phyloP scores from a whole-genome alignment of 1,139 yeast genomes.

The Saccharomyces hybrid region DNA sequence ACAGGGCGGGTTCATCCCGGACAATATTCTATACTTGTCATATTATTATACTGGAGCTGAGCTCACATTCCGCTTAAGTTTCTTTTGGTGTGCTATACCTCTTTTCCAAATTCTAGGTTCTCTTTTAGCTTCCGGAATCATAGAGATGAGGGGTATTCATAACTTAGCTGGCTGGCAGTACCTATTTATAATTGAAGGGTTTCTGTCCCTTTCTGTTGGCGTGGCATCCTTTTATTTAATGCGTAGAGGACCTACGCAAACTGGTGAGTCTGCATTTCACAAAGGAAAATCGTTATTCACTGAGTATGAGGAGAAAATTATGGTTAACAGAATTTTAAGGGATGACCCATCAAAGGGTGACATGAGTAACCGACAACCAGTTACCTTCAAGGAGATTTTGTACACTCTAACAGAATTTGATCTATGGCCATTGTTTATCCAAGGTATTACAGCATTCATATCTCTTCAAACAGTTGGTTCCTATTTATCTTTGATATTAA shows the following conservation, averaged over 20 bases:
- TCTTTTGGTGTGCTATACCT: slow-evolving; percentile 42
- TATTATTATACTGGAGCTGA: slow-evolving; percentile 47
- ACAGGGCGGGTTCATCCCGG: slow-evolving; percentile 53
- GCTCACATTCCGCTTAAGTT: slow-evolving; percentile 44
- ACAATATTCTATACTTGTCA: slow-evolving; percentile 44
- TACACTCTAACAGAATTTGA: not conserved
- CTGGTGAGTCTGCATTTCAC: not conserved
- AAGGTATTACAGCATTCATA: slow-evolving; percentile 36
- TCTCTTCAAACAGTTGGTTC: slow-evolving; percentile 35
- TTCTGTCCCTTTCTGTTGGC: not conserved
- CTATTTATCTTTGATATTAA: slow-evolving; percentile 41
- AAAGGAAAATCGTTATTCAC: not conserved
- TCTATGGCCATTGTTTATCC: not conserved
- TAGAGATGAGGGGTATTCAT: not conserved
- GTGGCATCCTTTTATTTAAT: not conserved
- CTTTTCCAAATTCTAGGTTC: slow-evolving; percentile 36
- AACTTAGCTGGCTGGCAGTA: not conserved
- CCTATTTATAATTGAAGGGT: not conserved
- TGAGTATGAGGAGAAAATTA: slow-evolving; percentile 50
- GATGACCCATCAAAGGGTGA: slow-evolving; percentile 65
- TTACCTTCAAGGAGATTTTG: slow-evolving; percentile 36
- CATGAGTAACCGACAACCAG: slow-evolving; percentile 57
- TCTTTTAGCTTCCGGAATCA: slow-evolving; percentile 24
- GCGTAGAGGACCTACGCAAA: not conserved
- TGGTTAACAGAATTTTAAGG: slow-evolving; percentile 52